phyloP scores from a whole-genome alignment of 176 grass and related monocot species.

The Elymus sibiricus region DNA sequence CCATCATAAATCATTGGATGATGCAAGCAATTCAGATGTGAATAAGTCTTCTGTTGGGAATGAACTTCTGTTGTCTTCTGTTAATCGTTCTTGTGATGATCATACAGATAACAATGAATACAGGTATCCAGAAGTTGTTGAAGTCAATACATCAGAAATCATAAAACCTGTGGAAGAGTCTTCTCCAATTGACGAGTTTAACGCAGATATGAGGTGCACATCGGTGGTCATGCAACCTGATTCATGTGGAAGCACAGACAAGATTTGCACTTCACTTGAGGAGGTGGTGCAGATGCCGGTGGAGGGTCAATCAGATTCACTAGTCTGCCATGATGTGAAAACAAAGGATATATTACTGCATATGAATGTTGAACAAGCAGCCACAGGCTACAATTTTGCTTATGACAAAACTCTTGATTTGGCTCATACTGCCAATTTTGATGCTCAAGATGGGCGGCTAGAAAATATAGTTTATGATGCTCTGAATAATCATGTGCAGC shows the following conservation, averaged over 20 bases:
- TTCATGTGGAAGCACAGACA: constrained; percentile 28
- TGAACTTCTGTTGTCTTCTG: constrained; percentile 24
- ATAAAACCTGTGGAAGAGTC: constrained; percentile 7
- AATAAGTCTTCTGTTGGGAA: constrained; percentile 26
- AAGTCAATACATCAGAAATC: not conserved
- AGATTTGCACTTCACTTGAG: constrained; percentile 24
- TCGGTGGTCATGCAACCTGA: constrained; percentile 16
- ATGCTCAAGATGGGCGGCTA: constrained; percentile 36
- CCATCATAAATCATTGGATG: constrained; percentile 6
- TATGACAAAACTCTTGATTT: constrained; percentile 38
- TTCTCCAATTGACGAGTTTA: constrained; percentile 20
- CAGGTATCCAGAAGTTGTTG: constrained; percentile 22
- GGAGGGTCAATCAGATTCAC: constrained; percentile 32
- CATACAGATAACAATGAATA: not conserved
- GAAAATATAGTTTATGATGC: constrained; percentile 62
- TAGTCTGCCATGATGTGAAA: constrained; percentile 21
- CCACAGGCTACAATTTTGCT: constrained; percentile 25
- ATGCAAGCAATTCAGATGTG: constrained; percentile 11
- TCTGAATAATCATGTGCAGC: constrained; percentile 39
- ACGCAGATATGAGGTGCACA: not conserved
- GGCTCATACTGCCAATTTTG: constrained; percentile 24
- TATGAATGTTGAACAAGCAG: constrained; percentile 1
- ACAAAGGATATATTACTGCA: constrained; percentile 29
- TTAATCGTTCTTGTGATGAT: constrained; percentile 25
- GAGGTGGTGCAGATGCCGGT: constrained; percentile 29